phyloP scores from a whole-genome alignment of 2,329 filamentous ascomycete genomes.

The Beauveria sp. region DNA sequence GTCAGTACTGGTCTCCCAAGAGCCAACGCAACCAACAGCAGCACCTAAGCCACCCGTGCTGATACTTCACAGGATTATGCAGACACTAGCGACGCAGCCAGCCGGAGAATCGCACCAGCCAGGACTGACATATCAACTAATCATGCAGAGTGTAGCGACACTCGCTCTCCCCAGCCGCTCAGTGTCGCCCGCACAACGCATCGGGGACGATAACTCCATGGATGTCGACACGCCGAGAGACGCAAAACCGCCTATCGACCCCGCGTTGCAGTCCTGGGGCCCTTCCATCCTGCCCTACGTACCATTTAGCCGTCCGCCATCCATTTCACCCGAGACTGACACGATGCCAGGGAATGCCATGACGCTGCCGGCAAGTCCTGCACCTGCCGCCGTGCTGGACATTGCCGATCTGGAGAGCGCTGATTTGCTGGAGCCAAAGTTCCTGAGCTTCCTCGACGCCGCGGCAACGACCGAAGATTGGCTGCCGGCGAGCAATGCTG shows the following conservation, averaged over 20 bases:
- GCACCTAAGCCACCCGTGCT: not conserved
- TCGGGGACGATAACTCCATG: not conserved
- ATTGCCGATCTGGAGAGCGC: not conserved
- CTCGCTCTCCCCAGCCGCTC: not conserved
- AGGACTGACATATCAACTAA: not conserved
- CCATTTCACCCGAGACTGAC: not conserved
- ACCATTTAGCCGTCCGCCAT: not conserved
- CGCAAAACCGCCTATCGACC: not conserved
- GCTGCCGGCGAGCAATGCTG: not conserved
- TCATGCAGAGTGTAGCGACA: not conserved
- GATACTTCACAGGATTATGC: not conserved
- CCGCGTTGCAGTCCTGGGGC: not conserved
- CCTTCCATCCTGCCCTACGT: not conserved
- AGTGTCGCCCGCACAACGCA: not conserved
- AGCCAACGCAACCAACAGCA: not conserved
- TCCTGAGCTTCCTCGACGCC: not conserved
- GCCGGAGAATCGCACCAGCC: not conserved
- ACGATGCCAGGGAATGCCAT: not conserved
- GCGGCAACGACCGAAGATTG: not conserved
- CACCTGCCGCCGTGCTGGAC: not conserved
- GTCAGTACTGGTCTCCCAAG: no score
- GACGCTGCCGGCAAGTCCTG: not conserved
- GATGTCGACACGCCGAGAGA: not conserved
- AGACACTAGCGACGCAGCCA: not conserved
- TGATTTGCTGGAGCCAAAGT: not conserved